These are phyloP conservation scores for Diospyros kaki DNA, from an alignment of 148 eudicot genomes.

Conservation along the genomic window DNA sequence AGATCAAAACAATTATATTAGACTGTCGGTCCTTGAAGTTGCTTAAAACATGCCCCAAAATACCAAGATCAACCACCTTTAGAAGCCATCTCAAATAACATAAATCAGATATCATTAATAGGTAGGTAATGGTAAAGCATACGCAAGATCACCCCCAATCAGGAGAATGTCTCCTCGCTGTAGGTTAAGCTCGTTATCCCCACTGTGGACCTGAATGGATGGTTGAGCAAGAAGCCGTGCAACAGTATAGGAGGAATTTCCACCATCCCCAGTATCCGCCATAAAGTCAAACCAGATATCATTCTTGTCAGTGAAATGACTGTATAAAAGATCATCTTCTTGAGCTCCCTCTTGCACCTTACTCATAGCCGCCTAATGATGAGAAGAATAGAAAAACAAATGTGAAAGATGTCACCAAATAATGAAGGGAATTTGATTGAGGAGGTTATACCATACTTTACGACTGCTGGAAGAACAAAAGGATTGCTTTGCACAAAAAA, in stretches of 20 bases:
- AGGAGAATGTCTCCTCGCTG: constrained; percentile 80
- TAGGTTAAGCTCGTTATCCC: constrained; percentile 33
- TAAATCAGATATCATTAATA: not conserved
- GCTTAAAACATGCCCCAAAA: too few relatives aligned
- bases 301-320: constrained; percentile 74
- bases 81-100: not conserved
- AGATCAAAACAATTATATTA: too few relatives aligned
- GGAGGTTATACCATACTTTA: not conserved
- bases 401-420: not conserved
- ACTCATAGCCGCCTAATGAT: constrained; percentile 81
- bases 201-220: constrained; percentile 33
- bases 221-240: constrained; percentile 96
- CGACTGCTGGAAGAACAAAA: not conserved
- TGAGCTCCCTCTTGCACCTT: constrained; percentile 56
- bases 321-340: constrained; percentile 70
- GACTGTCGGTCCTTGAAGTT: too few relatives aligned
- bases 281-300: constrained; percentile 95
- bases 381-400: constrained; percentile 8
- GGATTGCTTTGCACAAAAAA: not conserved
- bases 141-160: constrained; percentile 99
- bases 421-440: not conserved
- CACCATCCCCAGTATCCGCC: constrained; percentile 99
- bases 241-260: constrained; percentile 83
- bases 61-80: too few relatives aligned
- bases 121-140: constrained; percentile 28